Evolutionary conservation across 2,329 filamentous ascomycete species (phyloP), one percentile per base, ranked within the genome.

Genomic region (Aspergillus tanneri): DNA sequence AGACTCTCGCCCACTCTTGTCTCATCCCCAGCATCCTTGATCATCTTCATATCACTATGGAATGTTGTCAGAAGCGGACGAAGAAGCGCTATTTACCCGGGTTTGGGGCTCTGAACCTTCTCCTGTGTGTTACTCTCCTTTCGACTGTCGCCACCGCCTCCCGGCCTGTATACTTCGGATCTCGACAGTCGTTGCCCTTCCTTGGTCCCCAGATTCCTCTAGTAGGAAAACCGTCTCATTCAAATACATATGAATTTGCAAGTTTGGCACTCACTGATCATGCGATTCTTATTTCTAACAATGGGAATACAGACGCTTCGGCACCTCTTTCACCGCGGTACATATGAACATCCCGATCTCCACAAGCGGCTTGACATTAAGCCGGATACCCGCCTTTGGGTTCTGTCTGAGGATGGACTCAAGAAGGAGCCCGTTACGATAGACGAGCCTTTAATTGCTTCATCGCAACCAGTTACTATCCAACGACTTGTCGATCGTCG

Each of bases 311-410:
- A 71, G 70, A 61, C 63, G 5, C 81, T 99, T 47, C 85, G 90
- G 61, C 92, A 99, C 71, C 85, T 97, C 62, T 93, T 89, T 72
- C 91, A 96, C 67, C 91, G 96, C 72, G 92, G 92, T 49, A 87
- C 89, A 32, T 81, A 92, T 68, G 75, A 80, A 58, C 82, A 95
- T 58, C 91, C 91, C 2, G 71, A 78, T 4, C 80, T 96, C 12
- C 89, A 96, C 68, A 80, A 86, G 49, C 85, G 83, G 59, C 77
- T 86, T 52, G 90, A 97, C 67, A 75, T 96, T 24, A 72, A 80
- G 16, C 71, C 78, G 8, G 74, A 83, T 36, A 79, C 84, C 12
- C 71, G 77, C 25, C 72, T 92, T 41, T 60, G 59, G 58, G 52
- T 60, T 23, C 46, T 67, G 36, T 68, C 67, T 54, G 68, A 72